These are phyloP conservation scores for Tolypocladium tundrense DNA, from an alignment of 2,329 filamentous ascomycete genomes.

Conservation along the genomic window DNA sequence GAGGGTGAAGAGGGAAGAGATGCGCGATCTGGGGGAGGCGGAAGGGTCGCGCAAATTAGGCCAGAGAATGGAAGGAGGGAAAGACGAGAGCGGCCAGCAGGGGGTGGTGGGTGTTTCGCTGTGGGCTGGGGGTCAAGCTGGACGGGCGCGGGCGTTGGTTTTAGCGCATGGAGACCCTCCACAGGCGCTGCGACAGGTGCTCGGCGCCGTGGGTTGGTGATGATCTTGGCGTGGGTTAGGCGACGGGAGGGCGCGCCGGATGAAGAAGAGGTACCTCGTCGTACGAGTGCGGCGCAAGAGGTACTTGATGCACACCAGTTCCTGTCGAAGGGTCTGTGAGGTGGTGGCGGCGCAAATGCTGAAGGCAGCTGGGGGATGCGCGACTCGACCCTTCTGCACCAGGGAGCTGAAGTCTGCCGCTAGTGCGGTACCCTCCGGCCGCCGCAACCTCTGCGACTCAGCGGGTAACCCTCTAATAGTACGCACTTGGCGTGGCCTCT, in stretches of 20 bases:
- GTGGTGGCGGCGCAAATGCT: too few species aligned
- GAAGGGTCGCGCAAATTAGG: conserved; percentile 3
- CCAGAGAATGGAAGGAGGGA: neutral
- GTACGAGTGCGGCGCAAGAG: neutral
- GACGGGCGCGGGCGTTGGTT: neutral
- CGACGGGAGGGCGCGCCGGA: neutral
- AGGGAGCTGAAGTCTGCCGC: neutral
- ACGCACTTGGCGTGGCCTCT: neutral
- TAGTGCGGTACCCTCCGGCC: neutral
- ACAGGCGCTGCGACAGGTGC: neutral
- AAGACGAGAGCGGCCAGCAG: neutral
- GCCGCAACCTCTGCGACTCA: neutral
- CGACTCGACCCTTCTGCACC: neutral
- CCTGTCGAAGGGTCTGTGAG: neutral
- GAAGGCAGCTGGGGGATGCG: neutral
- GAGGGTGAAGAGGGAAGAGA: conserved; percentile 2
- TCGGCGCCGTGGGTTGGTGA: neutral
- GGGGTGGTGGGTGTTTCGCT: neutral
- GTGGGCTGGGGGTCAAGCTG: neutral
- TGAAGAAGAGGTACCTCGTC: neutral
- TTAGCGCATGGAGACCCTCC: neutral
- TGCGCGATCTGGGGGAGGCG: conserved; percentile 3
- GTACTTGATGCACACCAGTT: neutral
- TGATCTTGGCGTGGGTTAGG: neutral
- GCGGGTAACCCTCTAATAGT: neutral